Base-by-base conservation (phyloP, 2,329 filamentous ascomycete genomes). In the Aspergillus phoenicis region DNA sequence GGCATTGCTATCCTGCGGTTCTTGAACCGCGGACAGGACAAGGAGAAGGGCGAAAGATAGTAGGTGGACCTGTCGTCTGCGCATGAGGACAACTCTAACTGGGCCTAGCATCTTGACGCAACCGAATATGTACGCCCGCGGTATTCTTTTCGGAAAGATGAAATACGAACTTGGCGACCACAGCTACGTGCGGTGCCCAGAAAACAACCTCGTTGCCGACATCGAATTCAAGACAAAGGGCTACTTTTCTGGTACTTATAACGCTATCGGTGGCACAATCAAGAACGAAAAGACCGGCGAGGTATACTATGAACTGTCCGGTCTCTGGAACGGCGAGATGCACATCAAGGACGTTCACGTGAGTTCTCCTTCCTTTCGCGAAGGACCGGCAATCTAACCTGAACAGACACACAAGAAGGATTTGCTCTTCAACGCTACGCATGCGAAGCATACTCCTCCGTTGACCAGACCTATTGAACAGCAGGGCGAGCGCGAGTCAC, bases 141-240 rank as follows among this genome's bases (percentile, higher is more conserved):
- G 95, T 38, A 98, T 99, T 62, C 83, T 99, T 8, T 97, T 99
- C 71, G 95, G 95, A 52, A 98, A 97, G 77, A 98, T 99, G 95
- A 98, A 97, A 78, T 99, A 98, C 77, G 95, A 99, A 80, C 87
- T 99, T 7, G 95, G 94, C 65, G 94, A 98, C 75, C 93, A 97
- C 80, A 97, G 93, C 75, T 91, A 93, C 70, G 91, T 99, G 20
- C 86, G 89, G 66, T 98, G 95, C 75, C 92, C 94, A 0, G 94
- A 98, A 75, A 85, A 92, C 17, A 89, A 93, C 60, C 83, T 99
- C 17, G 85, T 88, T 26, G 94, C 93, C 62, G 94, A 99, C 74
- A 88, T 99, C 63, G 95, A 99, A 67, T 99, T 99, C 85, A 98
- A 98, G 81, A 96, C 92, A 56, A 98, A 98, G 78, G 95, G 95